Conservation (phyloP, 2,329 filamentous ascomycete species). For the Aspergillus pseudoglaucus region DNA sequence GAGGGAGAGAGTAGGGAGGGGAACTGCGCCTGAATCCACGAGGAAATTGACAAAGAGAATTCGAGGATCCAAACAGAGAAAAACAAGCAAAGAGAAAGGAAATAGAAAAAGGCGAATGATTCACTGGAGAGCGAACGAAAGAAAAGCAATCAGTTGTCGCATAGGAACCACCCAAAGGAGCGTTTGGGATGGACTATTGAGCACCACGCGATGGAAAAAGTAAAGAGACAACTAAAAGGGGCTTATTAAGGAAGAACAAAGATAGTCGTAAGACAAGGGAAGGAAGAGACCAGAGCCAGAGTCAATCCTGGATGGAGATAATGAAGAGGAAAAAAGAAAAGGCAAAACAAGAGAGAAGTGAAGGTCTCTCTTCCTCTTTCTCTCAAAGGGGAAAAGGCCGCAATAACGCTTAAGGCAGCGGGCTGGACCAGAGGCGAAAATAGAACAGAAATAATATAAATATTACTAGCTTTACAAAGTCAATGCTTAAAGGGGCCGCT, state of each 20-base stretch:
- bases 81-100: neutral
- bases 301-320: no score
- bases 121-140: neutral
- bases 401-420: neutral
- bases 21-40: neutral
- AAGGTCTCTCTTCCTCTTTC: neutral
- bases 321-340: neutral
- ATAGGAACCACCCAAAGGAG: neutral
- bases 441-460: neutral
- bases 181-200: neutral
- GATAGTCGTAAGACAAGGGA: no score
- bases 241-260: neutral
- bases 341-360: constrained; percentile 1
- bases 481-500: no score
- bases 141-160: neutral
- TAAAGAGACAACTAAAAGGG: neutral
- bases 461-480: no score
- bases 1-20: neutral
- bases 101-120: neutral
- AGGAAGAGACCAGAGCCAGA: no score
- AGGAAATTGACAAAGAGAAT: neutral
- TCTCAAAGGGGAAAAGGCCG: neutral
- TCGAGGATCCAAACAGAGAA: neutral
- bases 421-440: neutral
- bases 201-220: no score